Base-by-base conservation (phyloP, 2,329 filamentous ascomycete genomes). In the Ophiostoma triangulosporum region DNA sequence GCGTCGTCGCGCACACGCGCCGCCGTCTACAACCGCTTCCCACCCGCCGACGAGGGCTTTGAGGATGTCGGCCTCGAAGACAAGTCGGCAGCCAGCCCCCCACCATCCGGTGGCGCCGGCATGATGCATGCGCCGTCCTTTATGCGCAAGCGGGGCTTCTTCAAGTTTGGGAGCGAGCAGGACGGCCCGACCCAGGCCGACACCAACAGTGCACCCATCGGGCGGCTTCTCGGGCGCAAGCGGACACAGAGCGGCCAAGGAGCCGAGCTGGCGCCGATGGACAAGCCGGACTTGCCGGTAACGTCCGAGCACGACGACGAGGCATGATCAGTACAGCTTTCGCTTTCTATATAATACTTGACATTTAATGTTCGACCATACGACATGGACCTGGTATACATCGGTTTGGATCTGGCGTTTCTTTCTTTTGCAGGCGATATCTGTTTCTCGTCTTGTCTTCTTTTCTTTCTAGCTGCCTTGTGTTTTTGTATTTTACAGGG, bases 41-140 rank as follows among this genome's bases (percentile, higher is more conserved):
- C 80, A n/a, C 85, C 82, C 29, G 76, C 80, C 40, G 88, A 93
- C 62, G 87, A 94, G 62, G 74, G 73, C 14, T 96, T 97, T 61
- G 91, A 96, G 65, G 91, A 97, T 51, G 87, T 97, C 8, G 88
- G 88, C 4, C 71, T 97, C 46, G 80, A 83, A 55, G 90, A 95
- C 59, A 38, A 20, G 29, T 2, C 22, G 15, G 11, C 26, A 6
- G 20, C 48, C 9, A 82, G 81, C 61, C 77, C 78, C 57, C 4
- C 69, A 65, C 54, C 67, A 63, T 40, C 62, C 67, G 32, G n/a
- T 12, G n/a, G 14, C 40, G 8, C 24, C 38, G 4, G 36, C 50
- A 27, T 46, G 26, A 17, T 46, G 43, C 43, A 46, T 6, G 43
- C 24, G 3, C 43, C 43, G 26, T 27, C 59, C 22, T 57, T 57